A percentile compares a stretch with the other conserved stretches of the same genome.
phyloP scores from a whole-genome alignment of 331 rosid genomes.

The Malus hybrid region DNA sequence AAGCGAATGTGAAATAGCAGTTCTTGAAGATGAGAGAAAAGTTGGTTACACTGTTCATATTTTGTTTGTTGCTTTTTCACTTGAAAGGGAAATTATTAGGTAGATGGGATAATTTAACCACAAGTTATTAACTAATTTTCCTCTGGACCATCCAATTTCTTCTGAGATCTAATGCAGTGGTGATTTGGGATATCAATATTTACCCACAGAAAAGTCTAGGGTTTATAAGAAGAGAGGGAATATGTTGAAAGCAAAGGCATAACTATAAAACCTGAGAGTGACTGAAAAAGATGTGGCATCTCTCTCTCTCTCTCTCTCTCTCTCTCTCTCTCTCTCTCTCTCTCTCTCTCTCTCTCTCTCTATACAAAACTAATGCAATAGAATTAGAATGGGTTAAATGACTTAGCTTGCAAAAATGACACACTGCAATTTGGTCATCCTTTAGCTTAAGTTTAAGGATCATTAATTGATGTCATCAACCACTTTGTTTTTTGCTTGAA shows the following conservation, averaged over 20 bases:
- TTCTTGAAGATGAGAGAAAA: no score
- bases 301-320: not conserved
- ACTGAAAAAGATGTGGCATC: conserved; percentile 51
- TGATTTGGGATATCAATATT: not conserved
- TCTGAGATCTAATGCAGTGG: not conserved
- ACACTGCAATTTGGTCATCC: conserved; percentile 17
- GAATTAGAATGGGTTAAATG: conserved; percentile 13
- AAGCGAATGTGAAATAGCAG: no score
- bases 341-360: not conserved
- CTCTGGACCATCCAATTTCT: not conserved
- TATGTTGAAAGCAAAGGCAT: conserved; percentile 51
- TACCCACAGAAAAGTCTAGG: not conserved
- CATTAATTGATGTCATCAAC: conserved; percentile 42
- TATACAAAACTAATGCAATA: conserved; percentile 19
- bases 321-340: conserved; percentile 3
- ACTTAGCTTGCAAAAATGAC: conserved; percentile 78
- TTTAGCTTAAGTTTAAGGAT: conserved; percentile 32
- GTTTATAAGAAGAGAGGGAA: not conserved
- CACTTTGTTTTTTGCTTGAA: conserved; percentile 31
- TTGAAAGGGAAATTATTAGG: not conserved
- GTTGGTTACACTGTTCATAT: no score
- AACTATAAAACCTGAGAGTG: conserved; percentile 28
- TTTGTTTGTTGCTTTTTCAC: no score
- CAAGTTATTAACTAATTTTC: not conserved
- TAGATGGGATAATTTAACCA: not conserved